A percentile compares a stretch with the other conserved stretches of the same genome.
Evolutionary conservation across 1,284 basidiomycete genomes (phyloP).

Genomic region (Pholiota adiposa): DNA sequence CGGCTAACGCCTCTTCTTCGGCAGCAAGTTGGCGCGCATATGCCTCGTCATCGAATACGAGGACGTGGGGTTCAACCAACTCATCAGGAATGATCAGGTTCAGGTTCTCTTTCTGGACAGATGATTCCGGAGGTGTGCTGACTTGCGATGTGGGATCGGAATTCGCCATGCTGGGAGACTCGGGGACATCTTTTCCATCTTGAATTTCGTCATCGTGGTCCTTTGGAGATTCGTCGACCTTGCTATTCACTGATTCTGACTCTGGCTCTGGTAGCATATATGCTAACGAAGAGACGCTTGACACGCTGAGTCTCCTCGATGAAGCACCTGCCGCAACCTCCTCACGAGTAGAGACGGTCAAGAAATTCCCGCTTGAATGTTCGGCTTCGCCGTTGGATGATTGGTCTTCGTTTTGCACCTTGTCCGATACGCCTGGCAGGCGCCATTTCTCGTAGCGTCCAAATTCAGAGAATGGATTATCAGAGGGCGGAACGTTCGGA

Average conservation of each 20-base stretch:
- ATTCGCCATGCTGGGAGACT: neutral
- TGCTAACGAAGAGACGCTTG: conserved; percentile 24
- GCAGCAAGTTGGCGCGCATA: conserved; percentile 34
- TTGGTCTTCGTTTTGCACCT: neutral
- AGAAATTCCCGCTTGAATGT: neutral
- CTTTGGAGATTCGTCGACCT: neutral
- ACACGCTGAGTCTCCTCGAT: conserved; percentile 18
- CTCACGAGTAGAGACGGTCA: neutral
- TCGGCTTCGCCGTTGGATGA: neutral
- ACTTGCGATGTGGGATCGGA: neutral
- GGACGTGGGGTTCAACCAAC: conserved; percentile 12
- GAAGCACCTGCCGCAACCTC: neutral
- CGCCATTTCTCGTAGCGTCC: conserved; percentile 22
- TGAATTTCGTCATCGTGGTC: neutral
- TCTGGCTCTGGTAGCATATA: conserved; percentile 18
- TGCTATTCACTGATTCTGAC: neutral
- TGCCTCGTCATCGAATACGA: conserved; percentile 34
- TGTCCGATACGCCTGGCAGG: conserved; percentile 15
- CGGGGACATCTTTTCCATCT: conserved; percentile 9
- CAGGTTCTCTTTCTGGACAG: neutral
- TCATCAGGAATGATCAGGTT: neutral
- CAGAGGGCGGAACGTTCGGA: neutral
- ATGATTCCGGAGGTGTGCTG: neutral
- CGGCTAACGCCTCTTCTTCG: conserved; percentile 33
- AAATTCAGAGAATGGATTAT: conserved; percentile 19